Evolutionary conservation across 495 filamentous ascomycete genomes (phyloP).

Genomic region (Penicillium robsamsonii): DNA sequence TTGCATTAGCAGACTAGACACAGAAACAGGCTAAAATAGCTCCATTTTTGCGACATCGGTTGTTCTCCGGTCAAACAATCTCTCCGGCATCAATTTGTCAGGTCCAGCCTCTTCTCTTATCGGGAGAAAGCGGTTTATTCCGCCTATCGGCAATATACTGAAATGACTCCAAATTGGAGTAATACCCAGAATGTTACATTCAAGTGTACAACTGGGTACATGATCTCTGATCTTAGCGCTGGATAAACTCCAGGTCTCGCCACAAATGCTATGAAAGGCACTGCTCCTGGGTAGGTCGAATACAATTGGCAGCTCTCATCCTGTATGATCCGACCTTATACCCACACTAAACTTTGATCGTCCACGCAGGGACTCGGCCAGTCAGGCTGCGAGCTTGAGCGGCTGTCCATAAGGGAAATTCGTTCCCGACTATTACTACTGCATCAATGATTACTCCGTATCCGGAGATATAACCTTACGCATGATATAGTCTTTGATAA

Average conservation of each 20-base stretch:
- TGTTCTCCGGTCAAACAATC: conserved; percentile 22
- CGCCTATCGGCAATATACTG: conserved; percentile 4
- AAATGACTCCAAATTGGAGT: not conserved
- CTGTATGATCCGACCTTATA: conserved; percentile 11
- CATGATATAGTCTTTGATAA: not conserved
- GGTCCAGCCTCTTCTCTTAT: conserved; percentile 5
- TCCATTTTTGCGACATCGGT: conserved; percentile 17
- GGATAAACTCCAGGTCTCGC: conserved; percentile 6
- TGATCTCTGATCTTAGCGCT: conserved; percentile 14
- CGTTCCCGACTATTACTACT: not conserved
- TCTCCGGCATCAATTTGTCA: conserved; percentile 10
- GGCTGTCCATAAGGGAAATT: conserved; percentile 1
- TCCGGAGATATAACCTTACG: not conserved
- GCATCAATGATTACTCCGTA: not conserved
- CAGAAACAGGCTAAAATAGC: conserved; percentile 19
- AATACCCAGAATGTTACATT: not conserved
- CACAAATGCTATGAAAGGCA: conserved; percentile 5
- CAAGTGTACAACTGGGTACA: not conserved
- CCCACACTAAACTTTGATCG: conserved; percentile 17
- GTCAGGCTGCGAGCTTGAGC: conserved; percentile 12
- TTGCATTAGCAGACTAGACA: conserved; percentile 9
- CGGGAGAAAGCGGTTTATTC: conserved; percentile 14
- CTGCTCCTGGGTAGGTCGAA: conserved; percentile 7
- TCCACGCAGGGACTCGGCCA: conserved; percentile 19
- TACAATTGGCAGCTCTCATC: conserved; percentile 11